These are phyloP conservation scores for Stephanodiscus triporus DNA, from an alignment of 108 stramenopile genomes.

Conservation along the genomic window DNA sequence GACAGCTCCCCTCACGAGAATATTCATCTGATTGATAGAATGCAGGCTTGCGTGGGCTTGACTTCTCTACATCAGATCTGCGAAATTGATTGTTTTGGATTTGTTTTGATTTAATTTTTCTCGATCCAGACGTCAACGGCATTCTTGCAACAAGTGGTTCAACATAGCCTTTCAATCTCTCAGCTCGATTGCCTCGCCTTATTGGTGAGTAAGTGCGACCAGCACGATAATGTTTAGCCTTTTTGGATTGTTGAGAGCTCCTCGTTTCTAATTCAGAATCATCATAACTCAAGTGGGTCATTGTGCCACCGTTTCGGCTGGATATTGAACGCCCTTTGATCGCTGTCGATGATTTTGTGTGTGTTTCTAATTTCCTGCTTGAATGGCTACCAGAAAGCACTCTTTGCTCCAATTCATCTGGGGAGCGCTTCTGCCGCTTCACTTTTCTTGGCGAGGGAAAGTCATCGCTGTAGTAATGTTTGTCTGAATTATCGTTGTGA, in stretches of 20 bases:
- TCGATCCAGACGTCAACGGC: background rate
- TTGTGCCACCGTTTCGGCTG: background rate
- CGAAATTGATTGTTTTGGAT: background rate
- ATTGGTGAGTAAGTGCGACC: background rate
- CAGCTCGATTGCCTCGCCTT: background rate
- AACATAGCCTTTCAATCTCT: background rate
- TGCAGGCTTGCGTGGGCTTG: slow-evolving; percentile 6
- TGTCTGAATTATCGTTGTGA: slow-evolving; percentile 16
- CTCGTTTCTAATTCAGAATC: background rate
- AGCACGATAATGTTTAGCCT: background rate
- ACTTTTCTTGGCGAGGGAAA: slow-evolving; percentile 8
- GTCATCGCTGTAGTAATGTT: background rate
- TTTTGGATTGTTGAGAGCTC: slow-evolving; percentile 1
- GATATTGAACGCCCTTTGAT: background rate
- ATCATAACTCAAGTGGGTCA: background rate
- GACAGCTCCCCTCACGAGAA: background rate
- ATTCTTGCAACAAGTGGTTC: too few species aligned
- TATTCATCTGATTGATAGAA: background rate
- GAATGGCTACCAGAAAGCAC: background rate
- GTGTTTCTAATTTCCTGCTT: background rate
- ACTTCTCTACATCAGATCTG: background rate
- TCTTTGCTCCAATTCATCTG: background rate
- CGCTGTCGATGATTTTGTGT: background rate
- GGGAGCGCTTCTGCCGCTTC: background rate
- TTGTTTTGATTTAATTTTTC: background rate